Evolutionary conservation across 2,329 filamentous ascomycete genomes (phyloP), one percentile per base, ranked within the genome.

Genomic region (Exophiala bonariae): DNA sequence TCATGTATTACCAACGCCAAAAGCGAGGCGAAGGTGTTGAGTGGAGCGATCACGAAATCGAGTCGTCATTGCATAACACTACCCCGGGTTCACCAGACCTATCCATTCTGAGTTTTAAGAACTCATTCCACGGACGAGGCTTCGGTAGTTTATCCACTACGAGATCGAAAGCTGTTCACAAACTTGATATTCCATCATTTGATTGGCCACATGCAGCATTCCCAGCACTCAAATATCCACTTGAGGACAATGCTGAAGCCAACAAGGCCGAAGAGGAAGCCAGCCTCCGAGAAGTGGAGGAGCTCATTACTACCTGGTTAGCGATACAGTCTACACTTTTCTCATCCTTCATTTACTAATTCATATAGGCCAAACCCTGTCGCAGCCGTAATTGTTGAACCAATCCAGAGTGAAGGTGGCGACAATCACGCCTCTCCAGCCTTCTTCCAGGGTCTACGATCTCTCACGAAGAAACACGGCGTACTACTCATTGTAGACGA

Each of bases 201-300:
- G 86, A 95, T 77, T 96, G 89, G 89, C 89, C 89, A 20, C 88
- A 92, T 68, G 89, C 90, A 16, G 82, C 86, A 46, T 96, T 96
- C 78, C 90, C 90, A 13, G 62, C 73, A 55, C 80, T 93, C 64
- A 90, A 90, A 71, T 95, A 95, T 70, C 90, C 90, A 1, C 82
- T 95, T 4, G 85, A 89, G 59, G 75, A 88, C 57, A 81, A 92
- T 68, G 84, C 68, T 17, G 80, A 82, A 58, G 89, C 92, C 70
- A 96, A 96, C 67, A 81, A 80, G n/a, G 76, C 77, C 52, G 86
- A 89, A 61, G 90, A 95, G 72, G 76, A 86, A 58, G 85, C 84
- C 54, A 87, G 87, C 62, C 79, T 95, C 34, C 3, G 19, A n/a
- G 14, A 37, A 26, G 43, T 39, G 14, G 32, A 28, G 43, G 23